Conservation (phyloP, 495 filamentous ascomycete genomes). For the Cercophora samala region DNA sequence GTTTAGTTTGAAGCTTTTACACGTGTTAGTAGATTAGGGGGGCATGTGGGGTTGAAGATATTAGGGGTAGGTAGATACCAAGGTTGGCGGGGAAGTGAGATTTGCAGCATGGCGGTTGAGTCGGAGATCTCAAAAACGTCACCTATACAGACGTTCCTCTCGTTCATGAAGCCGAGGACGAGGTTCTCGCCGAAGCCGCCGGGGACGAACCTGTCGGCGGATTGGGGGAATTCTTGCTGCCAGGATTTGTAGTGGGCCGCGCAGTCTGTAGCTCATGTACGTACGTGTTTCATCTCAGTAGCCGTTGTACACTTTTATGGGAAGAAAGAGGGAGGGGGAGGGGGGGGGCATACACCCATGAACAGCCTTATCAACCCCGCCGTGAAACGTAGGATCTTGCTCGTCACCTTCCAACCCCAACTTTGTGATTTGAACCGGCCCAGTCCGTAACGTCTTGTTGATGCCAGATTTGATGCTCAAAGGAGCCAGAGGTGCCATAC, state of each 20-base stretch:
- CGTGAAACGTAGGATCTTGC: slow-evolving; percentile 55
- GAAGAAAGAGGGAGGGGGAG: background rate
- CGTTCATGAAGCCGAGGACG: slow-evolving; percentile 48
- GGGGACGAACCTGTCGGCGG: slow-evolving; percentile 41
- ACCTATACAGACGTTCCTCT: slow-evolving; percentile 57
- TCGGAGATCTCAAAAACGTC: slow-evolving; percentile 37
- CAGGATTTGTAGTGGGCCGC: slow-evolving; percentile 51
- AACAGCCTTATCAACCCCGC: slow-evolving; percentile 54
- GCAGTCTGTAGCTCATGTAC: slow-evolving; percentile 38
- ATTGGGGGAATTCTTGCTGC: slow-evolving; percentile 42
- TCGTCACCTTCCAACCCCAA: slow-evolving; percentile 53
- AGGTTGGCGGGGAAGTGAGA: slow-evolving; percentile 51
- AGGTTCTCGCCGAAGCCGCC: slow-evolving; percentile 61
- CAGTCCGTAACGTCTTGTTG: slow-evolving; percentile 43
- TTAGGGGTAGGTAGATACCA: slow-evolving; percentile 26
- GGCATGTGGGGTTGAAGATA: too few species aligned
- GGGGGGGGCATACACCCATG: slow-evolving; percentile 51
- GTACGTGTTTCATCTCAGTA: background rate
- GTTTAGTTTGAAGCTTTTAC: slow-evolving; percentile 53
- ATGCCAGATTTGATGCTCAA: slow-evolving; percentile 49
- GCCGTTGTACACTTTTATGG: background rate
- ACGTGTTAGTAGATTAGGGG: too few species aligned
- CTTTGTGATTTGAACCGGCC: slow-evolving; percentile 41
- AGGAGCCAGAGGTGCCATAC: slow-evolving; percentile 47
- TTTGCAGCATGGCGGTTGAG: slow-evolving; percentile 20